A percentile compares a stretch with the other conserved stretches of the same genome.
phyloP scores from a whole-genome alignment of 2,329 filamentous ascomycete species.

The Lachnellula hyalina region DNA sequence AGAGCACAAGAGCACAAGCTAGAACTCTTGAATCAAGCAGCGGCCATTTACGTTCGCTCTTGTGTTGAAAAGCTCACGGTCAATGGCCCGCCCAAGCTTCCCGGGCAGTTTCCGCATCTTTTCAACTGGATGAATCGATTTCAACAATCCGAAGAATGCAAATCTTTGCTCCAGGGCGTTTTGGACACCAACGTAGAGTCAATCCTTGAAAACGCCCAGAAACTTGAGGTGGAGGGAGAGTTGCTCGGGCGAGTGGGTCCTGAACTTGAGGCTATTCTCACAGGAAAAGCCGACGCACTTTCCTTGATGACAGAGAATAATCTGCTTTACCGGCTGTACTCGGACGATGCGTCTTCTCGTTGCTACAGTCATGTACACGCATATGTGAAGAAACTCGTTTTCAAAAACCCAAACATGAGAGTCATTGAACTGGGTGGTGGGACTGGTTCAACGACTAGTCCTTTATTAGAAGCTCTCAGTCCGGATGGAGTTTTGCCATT shows the following conservation, averaged over 20 bases:
- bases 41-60: background rate
- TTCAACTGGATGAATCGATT: constrained; percentile 10
- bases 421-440: constrained; percentile 30
- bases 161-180: background rate
- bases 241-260: constrained; percentile 3
- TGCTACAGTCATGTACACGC: background rate
- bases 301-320: constrained; percentile 5
- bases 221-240: constrained; percentile 6
- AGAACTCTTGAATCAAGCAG: background rate
- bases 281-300: constrained; percentile 5
- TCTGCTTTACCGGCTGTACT: constrained; percentile 5
- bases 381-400: background rate
- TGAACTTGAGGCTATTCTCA: constrained; percentile 2
- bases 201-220: background rate
- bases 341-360: background rate
- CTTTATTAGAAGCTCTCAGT: constrained; percentile 9
- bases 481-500: constrained; percentile 25
- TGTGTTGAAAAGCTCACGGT: background rate
- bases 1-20: background rate
- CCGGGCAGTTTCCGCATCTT: background rate
- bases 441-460: constrained; percentile 18
- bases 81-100: background rate
- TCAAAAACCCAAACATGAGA: constrained; percentile 25
- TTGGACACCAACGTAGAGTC: constrained; percentile 1
- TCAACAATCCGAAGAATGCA: constrained; percentile 2